Percentiles rank a stretch among this genome's conserved stretches.
phyloP scores from a whole-genome alignment of 805 yeast genomes.

The Myxozyma lipomycoides region DNA sequence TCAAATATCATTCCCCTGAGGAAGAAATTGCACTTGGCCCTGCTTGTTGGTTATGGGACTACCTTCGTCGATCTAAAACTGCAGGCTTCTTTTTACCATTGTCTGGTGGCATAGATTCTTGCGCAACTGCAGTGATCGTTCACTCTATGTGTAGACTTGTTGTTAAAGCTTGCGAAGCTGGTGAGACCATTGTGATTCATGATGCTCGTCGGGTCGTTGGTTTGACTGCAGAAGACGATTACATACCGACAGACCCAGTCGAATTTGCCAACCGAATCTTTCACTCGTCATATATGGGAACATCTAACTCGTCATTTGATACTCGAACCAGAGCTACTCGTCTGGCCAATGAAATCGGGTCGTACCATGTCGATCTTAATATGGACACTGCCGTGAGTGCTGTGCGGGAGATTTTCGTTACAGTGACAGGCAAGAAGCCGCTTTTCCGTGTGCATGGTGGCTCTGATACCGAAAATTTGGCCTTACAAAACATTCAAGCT shows the following conservation, averaged over 20 bases:
- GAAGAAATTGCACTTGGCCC: conserved; percentile 98
- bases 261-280: conserved; percentile 74
- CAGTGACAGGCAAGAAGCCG: conserved; percentile 87
- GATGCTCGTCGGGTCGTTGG: conserved; percentile 73
- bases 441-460: conserved; percentile 93
- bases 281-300: conserved; percentile 94
- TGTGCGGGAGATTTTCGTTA: conserved; percentile 70
- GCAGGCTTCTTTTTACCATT: conserved; percentile 91
- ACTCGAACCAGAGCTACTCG: conserved; percentile 79
- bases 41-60: conserved; percentile 99
- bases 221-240: conserved; percentile 44
- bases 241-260: conserved; percentile 68
- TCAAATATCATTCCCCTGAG: conserved; percentile 74
- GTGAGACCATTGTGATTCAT: conserved; percentile 58
- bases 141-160: conserved; percentile 92
- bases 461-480: conserved; percentile 81
- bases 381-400: conserved; percentile 82
- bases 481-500: conserved; percentile 95
- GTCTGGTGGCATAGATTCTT: conserved; percentile 96
- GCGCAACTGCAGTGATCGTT: conserved; percentile 94
- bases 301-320: conserved; percentile 83
- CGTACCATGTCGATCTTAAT: conserved; percentile 86
- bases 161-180: conserved; percentile 59
- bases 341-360: conserved; percentile 70
- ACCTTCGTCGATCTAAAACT: conserved; percentile 81